A percentile compares a stretch with the other conserved stretches of the same genome.
phyloP scores from a whole-genome alignment of 1,284 basidiomycete genomes.

The Ceratobasidium sp. region DNA sequence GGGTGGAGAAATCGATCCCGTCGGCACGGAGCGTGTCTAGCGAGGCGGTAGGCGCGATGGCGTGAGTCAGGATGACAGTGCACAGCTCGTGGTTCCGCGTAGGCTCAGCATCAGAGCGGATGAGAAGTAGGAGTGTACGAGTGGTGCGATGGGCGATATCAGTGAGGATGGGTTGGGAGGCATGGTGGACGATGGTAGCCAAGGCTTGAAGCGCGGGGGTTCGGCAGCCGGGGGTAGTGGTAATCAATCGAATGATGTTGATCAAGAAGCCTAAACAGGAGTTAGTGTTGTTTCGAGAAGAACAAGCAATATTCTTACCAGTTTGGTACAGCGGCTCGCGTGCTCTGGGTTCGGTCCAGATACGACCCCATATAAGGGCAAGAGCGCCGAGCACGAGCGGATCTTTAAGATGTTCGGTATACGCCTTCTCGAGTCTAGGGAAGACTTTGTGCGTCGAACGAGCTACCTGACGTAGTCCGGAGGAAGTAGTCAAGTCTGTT shows the following conservation, averaged over 20 bases:
- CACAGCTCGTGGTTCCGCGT: constrained; percentile 5
- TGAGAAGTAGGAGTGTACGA: constrained; percentile 22
- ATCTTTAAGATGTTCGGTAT: constrained; percentile 35
- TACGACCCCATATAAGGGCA: constrained; percentile 39
- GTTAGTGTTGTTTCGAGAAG: neutral
- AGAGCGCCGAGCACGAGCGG: constrained; percentile 32
- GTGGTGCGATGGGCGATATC: constrained; percentile 37
- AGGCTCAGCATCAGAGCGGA: constrained; percentile 29
- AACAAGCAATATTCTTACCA: neutral
- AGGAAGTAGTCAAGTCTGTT: constrained; percentile 20
- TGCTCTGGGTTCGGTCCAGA: constrained; percentile 28
- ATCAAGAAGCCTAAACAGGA: constrained; percentile 17
- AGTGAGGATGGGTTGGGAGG: constrained; percentile 28
- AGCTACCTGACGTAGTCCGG: constrained; percentile 35
- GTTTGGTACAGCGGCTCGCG: constrained; percentile 25
- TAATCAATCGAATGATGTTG: constrained; percentile 31
- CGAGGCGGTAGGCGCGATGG: constrained; percentile 9
- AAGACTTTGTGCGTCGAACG: constrained; percentile 29
- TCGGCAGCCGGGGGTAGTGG: constrained; percentile 29
- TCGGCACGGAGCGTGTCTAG: constrained; percentile 20
- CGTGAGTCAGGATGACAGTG: constrained; percentile 30
- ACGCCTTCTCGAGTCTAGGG: constrained; percentile 34
- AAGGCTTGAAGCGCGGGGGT: constrained; percentile 29
- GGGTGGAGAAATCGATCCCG: constrained; percentile 26
- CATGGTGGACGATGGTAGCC: constrained; percentile 34